Conservation (phyloP, 768 basidiomycete species). For the Imleria badia region DNA sequence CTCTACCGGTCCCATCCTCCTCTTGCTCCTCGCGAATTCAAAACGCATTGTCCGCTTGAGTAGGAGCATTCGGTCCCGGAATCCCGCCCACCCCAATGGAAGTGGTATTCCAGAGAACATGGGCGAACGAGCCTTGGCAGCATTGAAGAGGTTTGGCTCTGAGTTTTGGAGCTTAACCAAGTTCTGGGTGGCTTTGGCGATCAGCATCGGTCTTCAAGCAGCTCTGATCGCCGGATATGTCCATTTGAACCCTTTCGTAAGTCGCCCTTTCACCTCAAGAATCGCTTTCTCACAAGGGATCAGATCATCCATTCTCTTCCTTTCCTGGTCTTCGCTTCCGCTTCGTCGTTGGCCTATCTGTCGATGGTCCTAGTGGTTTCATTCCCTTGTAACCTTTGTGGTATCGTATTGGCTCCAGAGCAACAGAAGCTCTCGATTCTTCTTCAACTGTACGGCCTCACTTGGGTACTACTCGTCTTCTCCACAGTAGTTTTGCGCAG, state of each 20-base stretch:
- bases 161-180: conserved; percentile 50
- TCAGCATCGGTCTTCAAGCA: conserved; percentile 46
- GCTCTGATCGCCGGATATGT: conserved; percentile 49
- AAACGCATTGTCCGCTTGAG: conserved; percentile 26
- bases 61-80: conserved; percentile 15
- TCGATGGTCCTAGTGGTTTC: conserved; percentile 42
- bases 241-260: conserved; percentile 63
- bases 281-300: background rate
- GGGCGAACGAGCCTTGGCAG: conserved; percentile 22
- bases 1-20: conserved; percentile 58
- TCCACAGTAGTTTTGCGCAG: conserved; percentile 46
- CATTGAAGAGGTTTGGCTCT: conserved; percentile 27
- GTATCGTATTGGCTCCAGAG: conserved; percentile 26
- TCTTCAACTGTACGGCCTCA: conserved; percentile 54
- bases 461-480: conserved; percentile 56
- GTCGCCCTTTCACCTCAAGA: conserved; percentile 15
- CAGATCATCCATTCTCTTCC: conserved; percentile 64
- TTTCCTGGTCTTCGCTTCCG: conserved; percentile 49
- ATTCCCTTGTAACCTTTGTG: conserved; percentile 31
- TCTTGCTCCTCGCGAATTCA: conserved; percentile 45
- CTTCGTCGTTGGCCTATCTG: conserved; percentile 52
- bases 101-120: background rate
- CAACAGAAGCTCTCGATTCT: conserved; percentile 53
- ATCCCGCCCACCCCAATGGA: background rate
- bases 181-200: conserved; percentile 59